These are phyloP conservation scores for Sclerotinia trifoliorum DNA, from an alignment of 2,329 filamentous ascomycete genomes.

Conservation along the genomic window DNA sequence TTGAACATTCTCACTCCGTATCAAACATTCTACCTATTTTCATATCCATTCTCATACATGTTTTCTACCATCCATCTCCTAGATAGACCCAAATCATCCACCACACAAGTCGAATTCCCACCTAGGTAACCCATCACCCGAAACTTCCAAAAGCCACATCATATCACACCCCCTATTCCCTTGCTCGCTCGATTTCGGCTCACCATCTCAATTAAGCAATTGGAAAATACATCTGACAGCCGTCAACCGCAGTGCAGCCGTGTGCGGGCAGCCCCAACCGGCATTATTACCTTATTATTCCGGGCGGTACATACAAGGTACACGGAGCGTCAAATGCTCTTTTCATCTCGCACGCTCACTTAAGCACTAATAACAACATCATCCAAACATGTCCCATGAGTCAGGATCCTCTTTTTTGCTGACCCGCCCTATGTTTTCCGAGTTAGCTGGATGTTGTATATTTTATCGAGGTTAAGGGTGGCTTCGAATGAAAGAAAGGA, in stretches of 20 bases:
- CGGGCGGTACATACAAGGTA: background rate
- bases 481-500: constrained; percentile 9
- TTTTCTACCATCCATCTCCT: background rate
- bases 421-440: background rate
- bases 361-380: background rate
- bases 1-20: background rate
- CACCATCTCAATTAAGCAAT: constrained; percentile 1
- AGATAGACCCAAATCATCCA: background rate
- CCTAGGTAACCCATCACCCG: background rate
- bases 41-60: no score
- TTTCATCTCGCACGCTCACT: constrained; percentile 1
- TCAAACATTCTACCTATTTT: background rate
- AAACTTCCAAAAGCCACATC: background rate
- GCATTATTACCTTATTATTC: constrained; percentile 15
- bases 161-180: constrained; percentile 16
- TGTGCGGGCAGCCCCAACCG: constrained; percentile 9
- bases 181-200: constrained; percentile 12
- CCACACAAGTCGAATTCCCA: background rate
- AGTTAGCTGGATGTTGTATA: no score
- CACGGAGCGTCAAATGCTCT: constrained; percentile 17
- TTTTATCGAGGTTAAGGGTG: background rate
- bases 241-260: constrained; percentile 16
- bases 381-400: background rate
- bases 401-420: background rate
- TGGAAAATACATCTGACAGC: constrained; percentile 12